Conservation (phyloP, 345 rosid species). For the Odontarrhena argentea region DNA sequence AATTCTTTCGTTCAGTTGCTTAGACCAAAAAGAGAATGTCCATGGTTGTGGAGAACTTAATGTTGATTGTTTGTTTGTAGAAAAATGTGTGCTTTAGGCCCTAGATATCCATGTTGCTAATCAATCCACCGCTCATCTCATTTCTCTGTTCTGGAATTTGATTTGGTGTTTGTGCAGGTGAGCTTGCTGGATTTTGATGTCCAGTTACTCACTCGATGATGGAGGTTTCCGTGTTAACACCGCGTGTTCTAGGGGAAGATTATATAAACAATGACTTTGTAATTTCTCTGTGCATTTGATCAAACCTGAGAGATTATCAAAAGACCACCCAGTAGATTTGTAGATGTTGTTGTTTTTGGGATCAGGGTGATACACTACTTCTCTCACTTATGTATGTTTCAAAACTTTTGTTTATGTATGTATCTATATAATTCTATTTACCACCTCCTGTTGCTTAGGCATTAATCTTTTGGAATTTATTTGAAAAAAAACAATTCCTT, state of each 20-base stretch:
- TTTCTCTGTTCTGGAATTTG: neutral
- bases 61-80: no score
- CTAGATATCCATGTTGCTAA: neutral
- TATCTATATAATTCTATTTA: conserved; percentile 22
- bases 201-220: conserved; percentile 40
- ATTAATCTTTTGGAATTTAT: no score
- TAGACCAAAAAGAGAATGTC: no score
- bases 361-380: conserved; percentile 13
- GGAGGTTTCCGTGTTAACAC: conserved; percentile 17
- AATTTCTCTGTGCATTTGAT: conserved; percentile 18
- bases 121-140: neutral
- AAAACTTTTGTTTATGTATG: conserved; percentile 34
- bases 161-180: conserved; percentile 33
- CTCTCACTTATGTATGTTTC: conserved; percentile 13
- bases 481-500: neutral
- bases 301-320: conserved; percentile 22
- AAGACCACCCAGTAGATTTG: conserved; percentile 32
- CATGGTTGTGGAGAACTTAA: no score
- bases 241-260: neutral
- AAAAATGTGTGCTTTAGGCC: conserved; percentile 1
- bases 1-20: no score
- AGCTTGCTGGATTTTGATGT: conserved; percentile 24
- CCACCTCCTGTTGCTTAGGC: neutral
- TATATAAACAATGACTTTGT: conserved; percentile 19
- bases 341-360: conserved; percentile 20